phyloP scores from a whole-genome alignment of 140 eudicot species.

The Oenanthe javanica region DNA sequence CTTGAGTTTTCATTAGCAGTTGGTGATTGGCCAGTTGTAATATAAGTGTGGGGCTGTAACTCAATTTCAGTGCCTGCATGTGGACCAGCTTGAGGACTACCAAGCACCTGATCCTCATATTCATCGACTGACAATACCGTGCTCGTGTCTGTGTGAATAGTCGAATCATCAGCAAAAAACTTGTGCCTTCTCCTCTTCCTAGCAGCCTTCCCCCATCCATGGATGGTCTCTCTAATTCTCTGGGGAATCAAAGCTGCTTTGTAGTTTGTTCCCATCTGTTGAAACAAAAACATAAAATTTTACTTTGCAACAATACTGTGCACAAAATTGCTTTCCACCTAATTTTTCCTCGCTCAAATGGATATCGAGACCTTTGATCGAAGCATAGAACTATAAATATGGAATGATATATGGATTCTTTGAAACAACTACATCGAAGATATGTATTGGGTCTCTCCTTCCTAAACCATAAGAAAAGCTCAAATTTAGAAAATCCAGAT shows the following conservation, averaged over 20 bases:
- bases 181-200: conserved; percentile 67
- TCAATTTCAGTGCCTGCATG: conserved; percentile 43
- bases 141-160: conserved; percentile 79
- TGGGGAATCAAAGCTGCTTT: conserved; percentile 99
- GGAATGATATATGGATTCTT: too few species aligned
- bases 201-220: conserved; percentile 95
- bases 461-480: neutral
- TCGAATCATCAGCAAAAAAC: conserved; percentile 54
- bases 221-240: conserved; percentile 83
- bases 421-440: neutral
- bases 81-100: conserved; percentile 43
- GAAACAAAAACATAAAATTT: neutral
- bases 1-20: conserved; percentile 63
- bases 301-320: neutral
- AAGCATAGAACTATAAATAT: neutral
- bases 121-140: conserved; percentile 81
- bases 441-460: neutral
- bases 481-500: neutral
- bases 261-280: conserved; percentile 95
- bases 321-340: too few species aligned
- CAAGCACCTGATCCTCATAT: conserved; percentile 47
- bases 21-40: conserved; percentile 23
- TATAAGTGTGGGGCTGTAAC: conserved; percentile 36
- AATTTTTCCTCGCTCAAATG: neutral
- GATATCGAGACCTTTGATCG: neutral